Evolutionary conservation across 163 green algal genomes (phyloP).

Genomic region (Scenedesmus sp.): DNA sequence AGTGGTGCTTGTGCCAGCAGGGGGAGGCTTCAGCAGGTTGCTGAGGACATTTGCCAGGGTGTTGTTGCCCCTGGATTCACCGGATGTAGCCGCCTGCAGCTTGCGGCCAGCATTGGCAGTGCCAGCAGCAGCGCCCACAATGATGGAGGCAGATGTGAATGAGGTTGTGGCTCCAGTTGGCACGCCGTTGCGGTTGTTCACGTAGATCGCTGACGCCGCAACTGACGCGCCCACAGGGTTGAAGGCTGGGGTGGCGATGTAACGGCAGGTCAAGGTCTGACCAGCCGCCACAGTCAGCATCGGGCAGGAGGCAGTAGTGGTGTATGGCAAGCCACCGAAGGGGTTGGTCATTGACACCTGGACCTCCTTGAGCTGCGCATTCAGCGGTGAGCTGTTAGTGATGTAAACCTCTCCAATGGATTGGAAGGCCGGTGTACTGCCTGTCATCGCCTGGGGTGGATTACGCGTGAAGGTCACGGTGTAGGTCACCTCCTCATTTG

Average conservation of each 20-base stretch:
- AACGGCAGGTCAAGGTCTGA: slow-evolving; percentile 40
- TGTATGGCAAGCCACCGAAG: slow-evolving; percentile 40
- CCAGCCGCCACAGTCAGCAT: slow-evolving; percentile 46
- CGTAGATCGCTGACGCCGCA: slow-evolving; percentile 18
- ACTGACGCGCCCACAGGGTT: slow-evolving; percentile 46
- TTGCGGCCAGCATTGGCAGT: background rate
- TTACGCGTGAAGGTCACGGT: slow-evolving; percentile 50
- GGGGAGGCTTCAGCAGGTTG: background rate
- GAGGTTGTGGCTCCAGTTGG: slow-evolving; percentile 32
- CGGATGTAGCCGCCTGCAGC: background rate
- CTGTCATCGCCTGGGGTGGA: background rate
- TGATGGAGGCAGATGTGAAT: slow-evolving; percentile 12
- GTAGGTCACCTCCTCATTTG: slow-evolving; percentile 46
- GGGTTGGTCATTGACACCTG: slow-evolving; percentile 44
- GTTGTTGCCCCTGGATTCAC: background rate
- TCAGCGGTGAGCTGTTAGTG: slow-evolving; percentile 40
- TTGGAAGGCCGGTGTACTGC: slow-evolving; percentile 33
- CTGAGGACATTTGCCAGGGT: background rate
- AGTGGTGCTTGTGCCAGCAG: background rate
- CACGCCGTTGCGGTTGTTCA: slow-evolving; percentile 49
- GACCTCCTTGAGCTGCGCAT: slow-evolving; percentile 36
- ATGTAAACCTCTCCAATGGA: slow-evolving; percentile 37
- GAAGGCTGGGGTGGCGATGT: slow-evolving; percentile 41
- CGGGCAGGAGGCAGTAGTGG: slow-evolving; percentile 15
- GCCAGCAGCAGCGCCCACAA: background rate